Conservation (phyloP, 2,329 filamentous ascomycete species). For the Chaetomium sp. region DNA sequence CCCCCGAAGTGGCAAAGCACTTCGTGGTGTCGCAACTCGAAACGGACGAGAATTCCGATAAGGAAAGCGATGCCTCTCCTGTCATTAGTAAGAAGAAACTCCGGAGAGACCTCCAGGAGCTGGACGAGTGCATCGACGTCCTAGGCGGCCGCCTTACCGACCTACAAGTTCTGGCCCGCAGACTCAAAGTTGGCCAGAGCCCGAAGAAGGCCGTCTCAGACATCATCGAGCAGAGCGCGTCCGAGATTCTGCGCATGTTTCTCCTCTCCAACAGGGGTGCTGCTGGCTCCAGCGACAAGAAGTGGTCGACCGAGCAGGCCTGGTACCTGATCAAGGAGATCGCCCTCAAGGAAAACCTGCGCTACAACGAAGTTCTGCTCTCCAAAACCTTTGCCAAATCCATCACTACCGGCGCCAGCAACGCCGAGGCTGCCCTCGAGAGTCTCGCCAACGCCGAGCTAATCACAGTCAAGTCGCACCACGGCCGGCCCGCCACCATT, state of each 20-base stretch:
- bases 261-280: constrained; percentile 63
- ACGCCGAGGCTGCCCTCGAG: constrained; percentile 75
- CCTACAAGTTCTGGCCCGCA: constrained; percentile 87
- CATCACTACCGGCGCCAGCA: constrained; percentile 49
- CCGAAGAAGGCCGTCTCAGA: constrained; percentile 80
- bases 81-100: constrained; percentile 43
- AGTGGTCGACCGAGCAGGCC: constrained; percentile 83
- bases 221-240: constrained; percentile 85
- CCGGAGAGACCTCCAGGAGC: constrained; percentile 60
- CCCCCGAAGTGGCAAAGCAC: constrained; percentile 80
- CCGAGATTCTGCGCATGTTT: constrained; percentile 92
- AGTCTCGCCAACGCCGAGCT: constrained; percentile 83
- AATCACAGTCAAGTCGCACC: constrained; percentile 71
- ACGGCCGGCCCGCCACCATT: constrained; percentile 77
- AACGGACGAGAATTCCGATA: constrained; percentile 38
- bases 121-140: constrained; percentile 78
- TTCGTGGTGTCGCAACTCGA: constrained; percentile 86
- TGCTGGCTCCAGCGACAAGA: constrained; percentile 51
- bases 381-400: constrained; percentile 71
- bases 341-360: constrained; percentile 65
- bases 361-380: constrained; percentile 85
- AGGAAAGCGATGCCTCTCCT: constrained; percentile 15
- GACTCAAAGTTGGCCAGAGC: constrained; percentile 83
- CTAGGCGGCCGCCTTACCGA: constrained; percentile 94
- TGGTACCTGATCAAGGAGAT: constrained; percentile 86